These are phyloP conservation scores for Zymoseptoria passerinii DNA, from an alignment of 2,329 filamentous ascomycete species.

Conservation along the genomic window DNA sequence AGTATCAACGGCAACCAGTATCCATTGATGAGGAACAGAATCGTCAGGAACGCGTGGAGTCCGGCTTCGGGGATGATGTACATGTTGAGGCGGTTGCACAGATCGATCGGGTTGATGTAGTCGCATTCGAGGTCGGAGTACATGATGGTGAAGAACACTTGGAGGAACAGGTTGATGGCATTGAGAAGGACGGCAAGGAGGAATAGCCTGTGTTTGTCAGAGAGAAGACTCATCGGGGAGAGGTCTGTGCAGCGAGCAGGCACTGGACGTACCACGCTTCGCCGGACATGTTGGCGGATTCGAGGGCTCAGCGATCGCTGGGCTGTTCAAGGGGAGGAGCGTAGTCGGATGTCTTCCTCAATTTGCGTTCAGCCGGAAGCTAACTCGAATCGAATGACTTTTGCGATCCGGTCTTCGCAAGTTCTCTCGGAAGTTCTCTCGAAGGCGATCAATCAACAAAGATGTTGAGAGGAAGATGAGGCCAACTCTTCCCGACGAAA, in stretches of 20 bases:
- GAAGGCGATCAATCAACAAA: background rate
- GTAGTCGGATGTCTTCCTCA: background rate
- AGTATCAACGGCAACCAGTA: constrained; percentile 93
- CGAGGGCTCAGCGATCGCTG: background rate
- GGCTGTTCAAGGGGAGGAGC: background rate
- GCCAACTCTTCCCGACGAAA: background rate
- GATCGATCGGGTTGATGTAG: constrained; percentile 99
- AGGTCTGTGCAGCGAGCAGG: constrained; percentile 1
- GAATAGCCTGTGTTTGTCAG: constrained; percentile 59
- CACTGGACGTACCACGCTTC: constrained; percentile 30
- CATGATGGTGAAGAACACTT: constrained; percentile 99
- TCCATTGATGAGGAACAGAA: constrained; percentile 95
- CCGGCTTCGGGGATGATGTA: constrained; percentile 99
- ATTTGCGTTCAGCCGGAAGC: background rate
- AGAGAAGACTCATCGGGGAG: background rate
- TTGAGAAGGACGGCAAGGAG: constrained; percentile 97
- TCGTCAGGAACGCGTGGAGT: constrained; percentile 90
- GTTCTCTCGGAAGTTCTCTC: background rate
- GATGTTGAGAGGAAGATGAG: background rate
- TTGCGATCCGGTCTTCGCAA: background rate
- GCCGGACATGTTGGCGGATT: constrained; percentile 29
- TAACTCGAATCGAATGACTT: background rate
- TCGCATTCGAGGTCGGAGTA: constrained; percentile 99
- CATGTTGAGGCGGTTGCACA: constrained; percentile 99
- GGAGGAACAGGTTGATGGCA: constrained; percentile 98